phyloP scores from a whole-genome alignment of 306 rosid species.

The Dalbergia cochinchinensis region DNA sequence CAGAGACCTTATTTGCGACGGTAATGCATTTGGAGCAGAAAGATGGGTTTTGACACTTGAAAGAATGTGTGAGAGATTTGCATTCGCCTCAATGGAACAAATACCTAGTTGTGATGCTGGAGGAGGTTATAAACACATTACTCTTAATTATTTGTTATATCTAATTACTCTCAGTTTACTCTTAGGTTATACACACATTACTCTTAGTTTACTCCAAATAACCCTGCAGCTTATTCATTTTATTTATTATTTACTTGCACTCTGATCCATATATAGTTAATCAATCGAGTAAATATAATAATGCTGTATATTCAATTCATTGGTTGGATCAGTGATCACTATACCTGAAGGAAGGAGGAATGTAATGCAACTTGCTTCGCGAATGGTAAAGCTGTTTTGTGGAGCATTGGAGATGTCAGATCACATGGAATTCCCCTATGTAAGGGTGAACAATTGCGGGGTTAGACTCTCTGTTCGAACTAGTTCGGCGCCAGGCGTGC shows the following conservation, averaged over 20 bases:
- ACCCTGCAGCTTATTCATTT: too few species aligned
- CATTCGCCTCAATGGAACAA: conserved; percentile 22
- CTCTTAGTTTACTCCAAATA: not conserved
- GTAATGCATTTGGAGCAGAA: conserved; percentile 67
- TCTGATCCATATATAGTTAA: not conserved
- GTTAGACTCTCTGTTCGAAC: conserved; percentile 56
- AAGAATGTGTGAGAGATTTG: conserved; percentile 72
- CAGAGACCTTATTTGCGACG: conserved; percentile 52
- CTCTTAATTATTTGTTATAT: not conserved
- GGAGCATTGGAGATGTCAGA: conserved; percentile 57
- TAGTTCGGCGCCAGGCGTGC: conserved; percentile 50
- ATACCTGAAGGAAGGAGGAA: conserved; percentile 52
- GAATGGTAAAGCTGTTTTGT: conserved; percentile 69
- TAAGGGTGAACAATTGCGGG: conserved; percentile 48
- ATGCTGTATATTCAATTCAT: not conserved
- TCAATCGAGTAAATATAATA: not conserved
- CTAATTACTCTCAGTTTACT: too few species aligned
- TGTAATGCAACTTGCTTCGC: conserved; percentile 58
- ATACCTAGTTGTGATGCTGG: conserved; percentile 40
- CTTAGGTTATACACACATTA: conserved; percentile 47
- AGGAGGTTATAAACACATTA: conserved; percentile 49
- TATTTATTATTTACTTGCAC: too few species aligned
- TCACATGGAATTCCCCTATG: conserved; percentile 56
- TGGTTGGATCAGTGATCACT: conserved; percentile 48
- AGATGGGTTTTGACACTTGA: conserved; percentile 74